Evolutionary conservation across 345 rosid genomes (phyloP), one percentile per base, ranked within the genome.

Genomic region (Mallotus nudiflorus): DNA sequence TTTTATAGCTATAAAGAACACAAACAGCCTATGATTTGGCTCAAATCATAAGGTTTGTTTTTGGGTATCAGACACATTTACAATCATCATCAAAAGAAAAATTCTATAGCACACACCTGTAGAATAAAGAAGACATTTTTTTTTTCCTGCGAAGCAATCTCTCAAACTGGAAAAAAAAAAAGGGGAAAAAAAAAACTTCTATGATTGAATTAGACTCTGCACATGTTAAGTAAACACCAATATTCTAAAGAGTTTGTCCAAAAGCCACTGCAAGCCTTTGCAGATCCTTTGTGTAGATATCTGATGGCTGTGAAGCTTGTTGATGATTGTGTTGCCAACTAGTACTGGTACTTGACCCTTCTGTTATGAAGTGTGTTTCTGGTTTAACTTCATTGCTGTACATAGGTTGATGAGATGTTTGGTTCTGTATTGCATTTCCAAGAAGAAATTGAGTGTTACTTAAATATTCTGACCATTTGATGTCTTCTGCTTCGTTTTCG

Each of bases 401-500:
- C 78, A 77, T 14, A 2, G 70, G 40, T 49, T 77, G 85, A 42
- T 77, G 85, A 42, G 80, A 40, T 67, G 77, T 48, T 64, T 75
- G 77, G 52, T 64, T 75, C 50, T 76, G 85, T 57, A 83, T 14
- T 35, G 68, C 19, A 57, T 11, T 75, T 49, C 82, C 86, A 15
- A 75, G 37, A 58, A 81, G 31, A 66, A 78, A 78, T 50, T 88
- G 85, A 19, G 71, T 45, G 42, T 69, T 51, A 56, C 67, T 78
- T 68, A 85, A 77, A 73, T 81, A 83, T 50, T 85, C 91, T 28
- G 88, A 78, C 88, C 87, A 85, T 73, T 81, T 85, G 59, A 82
- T 77, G 5, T 82, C 88, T 56, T 77, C 82, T 11, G 71, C 46
- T 27, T 81, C 72, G 24, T 62, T 68, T 16, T 66, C 78, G 10